Evolutionary conservation across 495 filamentous ascomycete species (phyloP).

Genomic region (Penicillium verhagenii): DNA sequence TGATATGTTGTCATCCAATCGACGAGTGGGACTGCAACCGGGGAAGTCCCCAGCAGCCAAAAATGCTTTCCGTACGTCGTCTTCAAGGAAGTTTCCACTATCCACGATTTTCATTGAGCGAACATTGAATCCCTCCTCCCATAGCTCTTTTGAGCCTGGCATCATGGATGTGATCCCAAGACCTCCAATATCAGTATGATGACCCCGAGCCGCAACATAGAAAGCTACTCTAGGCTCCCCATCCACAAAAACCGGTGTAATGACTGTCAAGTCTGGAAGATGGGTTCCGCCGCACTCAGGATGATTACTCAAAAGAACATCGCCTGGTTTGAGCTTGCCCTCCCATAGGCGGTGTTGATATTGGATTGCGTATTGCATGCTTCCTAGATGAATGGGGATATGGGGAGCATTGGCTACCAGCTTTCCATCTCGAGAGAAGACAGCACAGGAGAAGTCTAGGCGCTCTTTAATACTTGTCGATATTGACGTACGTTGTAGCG

Average conservation of each 20-base stretch:
- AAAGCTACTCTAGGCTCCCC: background rate
- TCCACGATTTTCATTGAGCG: conserved; percentile 4
- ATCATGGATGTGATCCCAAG: conserved; percentile 7
- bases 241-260: conserved; percentile 2
- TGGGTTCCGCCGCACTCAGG: conserved; percentile 3
- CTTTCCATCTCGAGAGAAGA: conserved; percentile 35
- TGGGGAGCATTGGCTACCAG: conserved; percentile 59
- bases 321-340: conserved; percentile 74
- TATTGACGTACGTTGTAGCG: conserved; percentile 34
- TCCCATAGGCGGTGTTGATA: conserved; percentile 82
- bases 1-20: conserved; percentile 3
- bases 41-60: conserved; percentile 1
- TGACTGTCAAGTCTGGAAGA: conserved; percentile 3
- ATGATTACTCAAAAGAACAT: conserved; percentile 78
- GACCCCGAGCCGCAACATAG: conserved; percentile 2
- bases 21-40: conserved; percentile 1
- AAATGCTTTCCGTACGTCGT: background rate
- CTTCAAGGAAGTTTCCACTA: background rate
- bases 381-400: conserved; percentile 77
- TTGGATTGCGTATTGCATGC: conserved; percentile 85
- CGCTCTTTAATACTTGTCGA: conserved; percentile 41
- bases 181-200: conserved; percentile 3
- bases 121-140: conserved; percentile 6
- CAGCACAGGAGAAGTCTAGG: conserved; percentile 38
- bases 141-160: conserved; percentile 1